phyloP scores from a whole-genome alignment of 345 rosid species.

The Fremontodendron californicum region DNA sequence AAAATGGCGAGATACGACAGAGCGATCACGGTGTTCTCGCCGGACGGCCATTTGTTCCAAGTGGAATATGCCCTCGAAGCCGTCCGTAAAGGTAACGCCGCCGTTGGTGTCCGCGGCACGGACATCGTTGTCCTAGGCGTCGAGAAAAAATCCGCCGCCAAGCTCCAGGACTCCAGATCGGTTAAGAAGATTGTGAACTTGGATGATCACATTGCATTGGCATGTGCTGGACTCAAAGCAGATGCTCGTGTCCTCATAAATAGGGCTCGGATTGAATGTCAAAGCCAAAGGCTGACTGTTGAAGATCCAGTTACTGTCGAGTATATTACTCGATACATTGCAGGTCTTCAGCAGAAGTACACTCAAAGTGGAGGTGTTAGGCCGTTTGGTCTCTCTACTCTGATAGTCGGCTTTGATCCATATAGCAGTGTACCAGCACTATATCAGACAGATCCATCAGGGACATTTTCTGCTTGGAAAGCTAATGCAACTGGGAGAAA shows the following conservation, averaged over 20 bases:
- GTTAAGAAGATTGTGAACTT: constrained; percentile 63
- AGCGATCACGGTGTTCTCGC: constrained; percentile 86
- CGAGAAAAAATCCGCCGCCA: constrained; percentile 86
- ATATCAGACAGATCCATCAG: constrained; percentile 75
- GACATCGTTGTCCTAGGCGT: too few species aligned
- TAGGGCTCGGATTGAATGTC: constrained; percentile 48
- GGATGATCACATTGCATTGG: constrained; percentile 67
- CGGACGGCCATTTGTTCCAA: constrained; percentile 79
- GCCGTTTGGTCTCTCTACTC: constrained; percentile 52
- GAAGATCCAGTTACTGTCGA: constrained; percentile 77
- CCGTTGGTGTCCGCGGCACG: too few species aligned
- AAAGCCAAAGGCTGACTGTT: constrained; percentile 60
- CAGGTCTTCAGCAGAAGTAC: constrained; percentile 71
- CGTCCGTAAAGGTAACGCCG: constrained; percentile 91
- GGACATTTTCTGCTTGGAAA: constrained; percentile 79
- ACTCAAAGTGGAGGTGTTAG: constrained; percentile 75
- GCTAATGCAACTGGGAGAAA: constrained; percentile 75
- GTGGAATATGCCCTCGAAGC: constrained; percentile 97
- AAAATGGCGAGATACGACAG: constrained; percentile 84
- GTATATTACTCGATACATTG: constrained; percentile 66
- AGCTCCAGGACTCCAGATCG: constrained; percentile 82
- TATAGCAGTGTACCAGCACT: constrained; percentile 47
- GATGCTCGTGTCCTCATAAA: constrained; percentile 51
- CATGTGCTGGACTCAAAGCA: constrained; percentile 63
- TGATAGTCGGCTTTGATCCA: constrained; percentile 62